Evolutionary conservation across 371 early-diverging fungal species (phyloP).

Genomic region (Mucor lusitanicus): DNA sequence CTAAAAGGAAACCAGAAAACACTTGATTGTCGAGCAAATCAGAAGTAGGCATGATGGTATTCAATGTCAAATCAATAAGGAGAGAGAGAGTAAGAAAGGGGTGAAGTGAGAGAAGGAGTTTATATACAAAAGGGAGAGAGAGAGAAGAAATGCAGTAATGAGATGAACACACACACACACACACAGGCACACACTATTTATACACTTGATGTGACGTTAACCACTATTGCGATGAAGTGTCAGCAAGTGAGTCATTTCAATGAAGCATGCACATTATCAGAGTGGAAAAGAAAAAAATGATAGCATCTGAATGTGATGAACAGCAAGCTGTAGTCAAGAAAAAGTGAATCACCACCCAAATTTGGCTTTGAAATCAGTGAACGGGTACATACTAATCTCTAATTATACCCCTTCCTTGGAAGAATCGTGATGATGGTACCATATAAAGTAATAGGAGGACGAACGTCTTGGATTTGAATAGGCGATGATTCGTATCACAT

Average conservation of each 20-base stretch:
- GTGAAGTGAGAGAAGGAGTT: not conserved
- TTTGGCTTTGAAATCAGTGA: not conserved
- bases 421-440: not conserved
- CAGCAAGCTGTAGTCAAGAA: too few relatives aligned
- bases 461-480: not conserved
- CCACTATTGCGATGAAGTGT: not conserved
- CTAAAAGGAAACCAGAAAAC: conserved; percentile 15
- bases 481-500: not conserved
- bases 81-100: not conserved
- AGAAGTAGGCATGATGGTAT: not conserved
- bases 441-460: not conserved
- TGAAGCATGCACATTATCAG: not conserved
- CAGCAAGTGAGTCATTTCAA: not conserved
- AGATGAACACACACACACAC: not conserved
- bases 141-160: not conserved
- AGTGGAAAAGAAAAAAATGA: not conserved
- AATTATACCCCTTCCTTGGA: not conserved
- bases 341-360: not conserved
- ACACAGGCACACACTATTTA: too few relatives aligned
- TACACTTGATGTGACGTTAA: not conserved
- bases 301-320: not conserved
- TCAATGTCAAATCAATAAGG: not conserved
- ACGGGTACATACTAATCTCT: not conserved
- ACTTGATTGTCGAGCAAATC: conserved; percentile 15
- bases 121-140: not conserved